Percentiles rank a stretch among this genome's conserved stretches.
These are phyloP conservation scores for Lizanozyma gosingica DNA, from an alignment of 1,139 yeast genomes.

Conservation along the genomic window DNA sequence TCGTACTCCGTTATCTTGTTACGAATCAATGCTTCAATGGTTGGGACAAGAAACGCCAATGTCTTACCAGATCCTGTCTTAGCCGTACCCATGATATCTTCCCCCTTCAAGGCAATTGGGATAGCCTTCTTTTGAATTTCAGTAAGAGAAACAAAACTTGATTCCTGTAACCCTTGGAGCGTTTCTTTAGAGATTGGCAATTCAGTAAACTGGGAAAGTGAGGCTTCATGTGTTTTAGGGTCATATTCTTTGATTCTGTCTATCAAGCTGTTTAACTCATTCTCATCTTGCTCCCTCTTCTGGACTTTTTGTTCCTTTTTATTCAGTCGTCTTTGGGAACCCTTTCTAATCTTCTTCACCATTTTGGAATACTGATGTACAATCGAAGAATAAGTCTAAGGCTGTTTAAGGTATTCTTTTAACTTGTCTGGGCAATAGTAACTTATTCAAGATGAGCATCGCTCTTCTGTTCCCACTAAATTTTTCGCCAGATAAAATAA, in stretches of 20 bases:
- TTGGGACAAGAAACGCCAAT: constrained; percentile 81
- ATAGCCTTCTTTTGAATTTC: constrained; percentile 81
- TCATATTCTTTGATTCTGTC: constrained; percentile 44
- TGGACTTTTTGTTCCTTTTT: constrained; percentile 9
- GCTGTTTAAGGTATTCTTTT: too few species aligned
- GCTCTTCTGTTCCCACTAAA: too few species aligned
- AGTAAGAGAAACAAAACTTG: constrained; percentile 67
- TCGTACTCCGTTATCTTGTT: constrained; percentile 80
- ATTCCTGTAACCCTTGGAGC: constrained; percentile 61
- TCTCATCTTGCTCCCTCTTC: constrained; percentile 30
- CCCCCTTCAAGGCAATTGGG: constrained; percentile 67
- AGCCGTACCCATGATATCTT: constrained; percentile 88
- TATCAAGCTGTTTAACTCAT: constrained; percentile 36
- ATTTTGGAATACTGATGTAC: constrained; percentile 8
- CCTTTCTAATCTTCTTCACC: constrained; percentile 16
- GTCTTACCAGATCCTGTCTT: constrained; percentile 97
- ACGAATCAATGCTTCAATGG: constrained; percentile 61
- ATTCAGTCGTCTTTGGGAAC: constrained; percentile 12
- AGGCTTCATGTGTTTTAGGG: constrained; percentile 22
- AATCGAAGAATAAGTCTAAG: too few species aligned
- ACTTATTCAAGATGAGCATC: background rate
- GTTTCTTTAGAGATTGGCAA: constrained; percentile 68
- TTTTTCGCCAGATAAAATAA: too few species aligned
- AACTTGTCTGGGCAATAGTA: too few species aligned
- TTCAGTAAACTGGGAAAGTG: constrained; percentile 43